A percentile compares a stretch with the other conserved stretches of the same genome.
These are phyloP conservation scores for Lasiosphaeria ovina DNA, from an alignment of 495 filamentous ascomycete species.

Conservation along the genomic window DNA sequence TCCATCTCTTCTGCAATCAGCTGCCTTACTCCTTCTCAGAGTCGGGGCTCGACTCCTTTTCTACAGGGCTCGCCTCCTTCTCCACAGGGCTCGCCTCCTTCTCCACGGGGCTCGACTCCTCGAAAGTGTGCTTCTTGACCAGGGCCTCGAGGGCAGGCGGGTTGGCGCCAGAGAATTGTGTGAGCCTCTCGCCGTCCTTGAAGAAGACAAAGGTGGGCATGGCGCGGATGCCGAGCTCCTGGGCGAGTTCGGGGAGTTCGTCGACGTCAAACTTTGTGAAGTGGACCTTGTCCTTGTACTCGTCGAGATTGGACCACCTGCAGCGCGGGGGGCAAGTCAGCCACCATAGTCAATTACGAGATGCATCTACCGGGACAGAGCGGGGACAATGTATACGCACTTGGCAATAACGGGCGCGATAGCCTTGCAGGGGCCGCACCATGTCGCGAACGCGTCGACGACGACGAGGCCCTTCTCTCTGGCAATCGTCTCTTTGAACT, in stretches of 20 bases:
- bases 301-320: constrained; percentile 55
- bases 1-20: neutral
- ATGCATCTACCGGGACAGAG: neutral
- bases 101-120: neutral
- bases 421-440: constrained; percentile 95
- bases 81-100: neutral
- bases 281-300: constrained; percentile 47
- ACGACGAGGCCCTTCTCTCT: constrained; percentile 59
- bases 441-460: constrained; percentile 83
- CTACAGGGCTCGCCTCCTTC: neutral
- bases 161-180: constrained; percentile 81
- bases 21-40: constrained; percentile 4
- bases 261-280: constrained; percentile 97
- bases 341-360: neutral
- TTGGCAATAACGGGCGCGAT: constrained; percentile 73
- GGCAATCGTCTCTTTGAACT: constrained; percentile 59
- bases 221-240: constrained; percentile 79
- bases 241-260: constrained; percentile 68
- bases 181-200: constrained; percentile 63
- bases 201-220: constrained; percentile 95
- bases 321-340: constrained; percentile 2
- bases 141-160: constrained; percentile 36
- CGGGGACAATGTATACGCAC: constrained; percentile 21
- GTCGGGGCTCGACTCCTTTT: neutral
- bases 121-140: constrained; percentile 18